Conservation (phyloP, 345 rosid genomes). For the Geranium rotundifolium region DNA sequence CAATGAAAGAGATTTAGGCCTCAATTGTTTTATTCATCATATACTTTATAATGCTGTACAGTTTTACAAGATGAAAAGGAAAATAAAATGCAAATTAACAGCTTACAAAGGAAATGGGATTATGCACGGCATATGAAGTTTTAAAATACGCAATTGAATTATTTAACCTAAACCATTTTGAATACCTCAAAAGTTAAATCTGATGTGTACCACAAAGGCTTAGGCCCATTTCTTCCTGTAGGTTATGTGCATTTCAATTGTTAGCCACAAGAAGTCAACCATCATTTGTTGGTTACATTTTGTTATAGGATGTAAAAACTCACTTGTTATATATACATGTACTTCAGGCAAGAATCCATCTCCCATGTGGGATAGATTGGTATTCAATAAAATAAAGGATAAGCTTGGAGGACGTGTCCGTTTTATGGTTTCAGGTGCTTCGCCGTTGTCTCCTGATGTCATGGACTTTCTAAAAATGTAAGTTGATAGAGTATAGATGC, state of each 20-base stretch:
- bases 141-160: neutral
- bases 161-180: neutral
- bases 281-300: constrained; percentile 8
- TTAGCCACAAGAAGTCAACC: neutral
- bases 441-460: constrained; percentile 96
- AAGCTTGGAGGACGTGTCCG: constrained; percentile 95
- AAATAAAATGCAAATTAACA: too few relatives aligned
- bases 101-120: too few relatives aligned
- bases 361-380: constrained; percentile 96
- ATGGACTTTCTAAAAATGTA: constrained; percentile 86
- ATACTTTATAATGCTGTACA: too few relatives aligned
- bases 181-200: too few relatives aligned
- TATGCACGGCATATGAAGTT: neutral
- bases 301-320: constrained; percentile 2
- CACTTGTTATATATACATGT: neutral
- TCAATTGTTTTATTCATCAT: too few relatives aligned
- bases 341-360: constrained; percentile 75
- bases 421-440: constrained; percentile 72
- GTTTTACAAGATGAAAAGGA: too few relatives aligned
- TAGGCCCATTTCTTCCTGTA: too few relatives aligned
- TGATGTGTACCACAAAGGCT: neutral
- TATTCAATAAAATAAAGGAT: constrained; percentile 81
- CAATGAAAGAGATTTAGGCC: too few relatives aligned
- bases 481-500: constrained; percentile 19
- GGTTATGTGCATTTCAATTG: neutral